Evolutionary conservation across 192 early-diverging fungal genomes (phyloP), one percentile per base, ranked within the genome.

Genomic region (Pilobolus umbonatus): DNA sequence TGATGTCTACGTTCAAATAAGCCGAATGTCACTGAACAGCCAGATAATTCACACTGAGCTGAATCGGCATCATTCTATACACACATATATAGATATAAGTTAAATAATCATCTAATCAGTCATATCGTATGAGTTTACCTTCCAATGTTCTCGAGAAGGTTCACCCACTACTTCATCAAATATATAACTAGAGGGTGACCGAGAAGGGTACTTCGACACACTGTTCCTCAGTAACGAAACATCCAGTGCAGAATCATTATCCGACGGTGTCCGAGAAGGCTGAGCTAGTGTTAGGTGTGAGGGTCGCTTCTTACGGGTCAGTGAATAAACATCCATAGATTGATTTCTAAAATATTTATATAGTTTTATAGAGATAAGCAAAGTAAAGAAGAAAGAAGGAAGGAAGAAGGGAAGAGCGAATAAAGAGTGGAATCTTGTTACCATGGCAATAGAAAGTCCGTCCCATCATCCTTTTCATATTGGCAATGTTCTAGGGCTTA

Each of bases 1-100:
- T 71, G 69, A 24, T 71, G 69, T 44, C 69, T 51, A 36, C 69
- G 53, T 57, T 71, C 69, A 30, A 71, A 71, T 42, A 71, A 34
- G 3, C 64, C 58, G 36, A 71, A 71, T 14, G 32, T 14, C 8
- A 35, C 35, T 22, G 39, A 28, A 43, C 69, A 71, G 35, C 21
- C 39, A 34, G 57, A 31, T 32, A 53, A 60, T 21, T 38, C 44
- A 60, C 68, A 70, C 8, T 55, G 39, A 15, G 17, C 58, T 34
- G 61, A 61, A 39, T 51, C 61, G 12, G 62, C 24, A 48, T 70
- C 62, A 36, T 62, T 56, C 68, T 70, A 60, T 36, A 5, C n/a
- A 24, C 25, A 14, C 34, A n/a, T 30, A 5, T 31, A 17, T 9
- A 7, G 22, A 26, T 26, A 24, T 26, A 28, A 24, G 17, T 24